phyloP scores from a whole-genome alignment of 2,329 filamentous ascomycete genomes.

The Penicillium hordei region DNA sequence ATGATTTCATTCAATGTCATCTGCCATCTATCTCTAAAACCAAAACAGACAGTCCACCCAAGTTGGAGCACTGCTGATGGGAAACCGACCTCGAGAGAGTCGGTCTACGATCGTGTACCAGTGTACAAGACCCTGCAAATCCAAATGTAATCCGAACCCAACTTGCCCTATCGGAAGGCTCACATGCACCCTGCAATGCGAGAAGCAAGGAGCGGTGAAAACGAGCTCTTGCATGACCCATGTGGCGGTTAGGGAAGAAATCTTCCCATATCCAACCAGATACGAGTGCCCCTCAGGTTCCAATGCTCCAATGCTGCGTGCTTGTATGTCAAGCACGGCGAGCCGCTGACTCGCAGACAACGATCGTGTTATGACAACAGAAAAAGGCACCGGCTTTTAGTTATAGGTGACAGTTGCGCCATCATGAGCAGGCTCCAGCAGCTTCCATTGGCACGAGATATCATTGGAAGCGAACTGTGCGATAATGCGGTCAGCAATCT shows the following conservation, averaged over 20 bases:
- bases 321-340: neutral
- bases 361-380: constrained; percentile 4
- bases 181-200: constrained; percentile 14
- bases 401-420: constrained; percentile 40
- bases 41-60: neutral
- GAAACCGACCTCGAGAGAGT: neutral
- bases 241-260: neutral
- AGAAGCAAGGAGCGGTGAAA: constrained; percentile 21
- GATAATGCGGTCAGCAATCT: constrained; percentile 79
- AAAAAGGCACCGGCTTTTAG: constrained; percentile 9
- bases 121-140: neutral
- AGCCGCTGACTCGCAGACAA: neutral
- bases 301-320: neutral
- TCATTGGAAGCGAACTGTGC: constrained; percentile 63
- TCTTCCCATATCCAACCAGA: neutral
- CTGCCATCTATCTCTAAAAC: constrained; percentile 8
- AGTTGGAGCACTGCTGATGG: neutral
- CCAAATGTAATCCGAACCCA: neutral
- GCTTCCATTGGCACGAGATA: constrained; percentile 80
- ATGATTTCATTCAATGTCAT: constrained; percentile 12
- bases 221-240: constrained; percentile 14
- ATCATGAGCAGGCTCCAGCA: constrained; percentile 81
- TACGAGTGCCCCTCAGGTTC: neutral
- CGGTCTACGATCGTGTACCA: neutral
- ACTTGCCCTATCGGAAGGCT: constrained; percentile 8